These are phyloP conservation scores for Cercospora berteroae DNA, from an alignment of 2,329 filamentous ascomycete genomes.

Conservation along the genomic window DNA sequence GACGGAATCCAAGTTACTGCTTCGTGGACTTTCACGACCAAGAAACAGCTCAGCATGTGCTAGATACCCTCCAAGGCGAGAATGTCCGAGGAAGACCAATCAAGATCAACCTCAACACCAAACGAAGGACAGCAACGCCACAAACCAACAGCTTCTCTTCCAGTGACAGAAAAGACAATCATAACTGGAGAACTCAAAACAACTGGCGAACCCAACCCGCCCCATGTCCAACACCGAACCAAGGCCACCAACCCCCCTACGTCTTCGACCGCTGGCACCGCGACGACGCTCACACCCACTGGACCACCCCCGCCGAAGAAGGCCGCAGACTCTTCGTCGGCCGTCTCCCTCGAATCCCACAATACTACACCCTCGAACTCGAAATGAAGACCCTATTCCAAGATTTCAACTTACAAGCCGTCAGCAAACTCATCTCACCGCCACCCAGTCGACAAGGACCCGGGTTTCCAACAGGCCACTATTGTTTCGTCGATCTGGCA, in stretches of 20 bases:
- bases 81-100: background rate
- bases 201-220: background rate
- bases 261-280: background rate
- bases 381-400: background rate
- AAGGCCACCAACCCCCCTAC: background rate
- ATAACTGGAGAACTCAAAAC: background rate
- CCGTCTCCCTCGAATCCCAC: background rate
- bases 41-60: background rate
- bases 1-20: background rate
- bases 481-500: background rate
- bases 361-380: background rate
- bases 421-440: background rate
- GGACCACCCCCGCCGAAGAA: background rate
- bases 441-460: background rate
- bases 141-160: background rate
- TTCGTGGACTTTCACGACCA: background rate
- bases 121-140: background rate
- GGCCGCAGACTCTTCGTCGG: background rate
- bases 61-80: background rate
- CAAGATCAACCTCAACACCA: background rate
- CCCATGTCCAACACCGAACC: background rate
- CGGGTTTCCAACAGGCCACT: background rate
- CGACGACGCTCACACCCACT: background rate
- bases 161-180: background rate
- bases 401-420: background rate